Evolutionary conservation across 257 asterid species (phyloP).

Genomic region (Ehretia macrophylla): DNA sequence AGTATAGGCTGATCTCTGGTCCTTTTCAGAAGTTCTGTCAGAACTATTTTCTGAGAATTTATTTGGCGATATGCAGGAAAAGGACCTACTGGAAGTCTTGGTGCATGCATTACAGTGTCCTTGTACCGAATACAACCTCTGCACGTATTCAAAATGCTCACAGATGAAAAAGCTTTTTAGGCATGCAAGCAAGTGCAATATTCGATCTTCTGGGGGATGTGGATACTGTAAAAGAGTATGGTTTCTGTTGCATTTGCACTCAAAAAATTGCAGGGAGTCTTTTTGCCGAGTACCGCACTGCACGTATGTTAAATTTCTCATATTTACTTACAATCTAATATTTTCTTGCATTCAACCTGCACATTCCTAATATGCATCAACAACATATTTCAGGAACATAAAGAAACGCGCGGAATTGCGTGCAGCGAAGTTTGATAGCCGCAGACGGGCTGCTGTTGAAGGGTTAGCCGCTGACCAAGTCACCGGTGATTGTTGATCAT

Average conservation of each 20-base stretch:
- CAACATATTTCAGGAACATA: background rate
- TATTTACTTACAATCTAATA: too few relatives aligned
- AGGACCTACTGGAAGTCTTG: slow-evolving; percentile 27
- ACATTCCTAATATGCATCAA: background rate
- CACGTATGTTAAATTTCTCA: slow-evolving; percentile 26
- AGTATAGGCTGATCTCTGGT: background rate
- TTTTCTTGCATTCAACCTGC: too few relatives aligned
- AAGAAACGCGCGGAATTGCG: background rate
- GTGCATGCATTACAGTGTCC: slow-evolving; percentile 41
- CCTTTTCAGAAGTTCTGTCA: background rate
- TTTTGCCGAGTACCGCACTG: slow-evolving; percentile 53
- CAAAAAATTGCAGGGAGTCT: slow-evolving; percentile 30
- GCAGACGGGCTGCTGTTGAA: background rate
- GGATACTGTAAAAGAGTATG: slow-evolving; percentile 31
- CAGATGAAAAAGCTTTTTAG: slow-evolving; percentile 26
- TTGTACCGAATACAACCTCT: slow-evolving; percentile 24
- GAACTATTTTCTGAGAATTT: background rate
- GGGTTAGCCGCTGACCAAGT: background rate
- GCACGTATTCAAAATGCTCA: slow-evolving; percentile 33
- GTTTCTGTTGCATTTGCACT: slow-evolving; percentile 35
- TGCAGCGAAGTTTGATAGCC: background rate
- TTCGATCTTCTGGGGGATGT: slow-evolving; percentile 37
- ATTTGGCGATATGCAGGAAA: slow-evolving; percentile 23
- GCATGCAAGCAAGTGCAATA: slow-evolving; percentile 30
- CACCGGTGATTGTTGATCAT: too few relatives aligned